Evolutionary conservation across 495 filamentous ascomycete genomes (phyloP), one percentile per base, ranked within the genome.

Genomic region (Penicillium goetzii): DNA sequence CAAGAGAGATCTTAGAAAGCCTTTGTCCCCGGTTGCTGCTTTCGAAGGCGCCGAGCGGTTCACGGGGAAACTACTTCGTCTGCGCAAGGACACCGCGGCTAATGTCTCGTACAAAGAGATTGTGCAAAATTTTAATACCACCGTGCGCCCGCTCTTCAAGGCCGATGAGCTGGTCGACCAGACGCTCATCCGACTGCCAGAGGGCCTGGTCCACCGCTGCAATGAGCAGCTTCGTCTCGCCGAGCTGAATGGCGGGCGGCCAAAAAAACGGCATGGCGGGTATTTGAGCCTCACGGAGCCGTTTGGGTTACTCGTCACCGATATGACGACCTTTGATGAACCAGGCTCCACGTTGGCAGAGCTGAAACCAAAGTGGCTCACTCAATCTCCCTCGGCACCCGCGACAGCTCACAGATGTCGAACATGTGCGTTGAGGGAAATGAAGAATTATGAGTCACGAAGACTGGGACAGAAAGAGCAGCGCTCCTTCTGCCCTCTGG

Each of bases 331-430:
- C 6, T 69, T 63, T 30, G 68, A 68, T 12, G 73, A 78, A n/a
- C 68, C 77, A 9, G 74, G 66, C 21, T 79, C 85, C 21, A 74
- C 81, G 0, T 68, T 87, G 0, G 76, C 92, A 25, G 91, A 99
- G 73, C 87, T 98, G 67, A 99, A 99, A 69, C 92, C 94, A 7
- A 99, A 99, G 74, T 99, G 95, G 95, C 85, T 97, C 2, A 71
- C 82, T 7, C 93, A 94, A 65, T 95, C 91, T 0, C 92, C 90
- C 1, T 86, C 85, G 26, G 93, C 93, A 0, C 93, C 92, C 1
- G 7, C 66, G 0, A 65, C 75, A 6, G 83, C 90, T 17, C 83
- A 70, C 23, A 81, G 93, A 26, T 99, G 95, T 74, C 88, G 95
- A 6, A 97, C 90, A 1, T 99, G 95, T 73, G 95, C 95, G 3